Conservation (phyloP, 2,329 filamentous ascomycete genomes). For the Penicillium sp. region DNA sequence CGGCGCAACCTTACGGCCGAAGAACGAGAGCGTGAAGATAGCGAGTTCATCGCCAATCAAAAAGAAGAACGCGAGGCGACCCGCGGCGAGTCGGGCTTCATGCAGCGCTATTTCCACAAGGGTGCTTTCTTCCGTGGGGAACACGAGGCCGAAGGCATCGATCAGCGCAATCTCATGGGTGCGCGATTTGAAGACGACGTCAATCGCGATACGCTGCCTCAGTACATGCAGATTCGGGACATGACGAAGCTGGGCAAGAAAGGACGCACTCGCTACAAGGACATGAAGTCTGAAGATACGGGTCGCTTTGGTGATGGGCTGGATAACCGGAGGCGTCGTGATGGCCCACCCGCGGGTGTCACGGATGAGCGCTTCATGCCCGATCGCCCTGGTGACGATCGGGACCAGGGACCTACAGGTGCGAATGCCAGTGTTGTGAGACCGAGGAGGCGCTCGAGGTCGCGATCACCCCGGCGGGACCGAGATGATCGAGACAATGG, state of each 20-base stretch:
- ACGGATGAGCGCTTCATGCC: conserved; percentile 51
- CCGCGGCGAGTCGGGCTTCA: conserved; percentile 80
- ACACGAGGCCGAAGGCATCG: conserved; percentile 71
- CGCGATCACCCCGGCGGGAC: conserved; percentile 53
- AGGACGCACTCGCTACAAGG: conserved; percentile 85
- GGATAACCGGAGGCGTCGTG: conserved; percentile 28
- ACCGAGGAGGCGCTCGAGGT: conserved; percentile 38
- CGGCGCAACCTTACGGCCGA: conserved; percentile 82
- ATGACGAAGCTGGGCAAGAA: conserved; percentile 93
- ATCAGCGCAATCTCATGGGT: conserved; percentile 83
- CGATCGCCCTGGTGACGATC: conserved; percentile 37
- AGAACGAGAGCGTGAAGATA: conserved; percentile 83
- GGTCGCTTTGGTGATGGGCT: conserved; percentile 69
- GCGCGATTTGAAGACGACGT: conserved; percentile 80
- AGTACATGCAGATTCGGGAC: conserved; percentile 90
- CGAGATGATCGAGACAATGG: conserved; percentile 37
- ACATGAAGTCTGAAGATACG: conserved; percentile 87
- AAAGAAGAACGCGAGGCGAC: conserved; percentile 72
- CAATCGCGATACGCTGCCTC: conserved; percentile 80
- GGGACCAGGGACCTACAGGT: conserved; percentile 42
- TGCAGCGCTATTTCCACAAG: conserved; percentile 97
- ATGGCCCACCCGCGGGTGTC: conserved; percentile 40
- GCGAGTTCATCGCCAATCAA: conserved; percentile 73
- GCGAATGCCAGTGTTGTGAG: conserved; percentile 49
- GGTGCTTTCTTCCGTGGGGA: conserved; percentile 94